A percentile compares a stretch with the other conserved stretches of the same genome.
phyloP scores from a whole-genome alignment of 148 eudicot genomes.

The Rhododendron henanense region DNA sequence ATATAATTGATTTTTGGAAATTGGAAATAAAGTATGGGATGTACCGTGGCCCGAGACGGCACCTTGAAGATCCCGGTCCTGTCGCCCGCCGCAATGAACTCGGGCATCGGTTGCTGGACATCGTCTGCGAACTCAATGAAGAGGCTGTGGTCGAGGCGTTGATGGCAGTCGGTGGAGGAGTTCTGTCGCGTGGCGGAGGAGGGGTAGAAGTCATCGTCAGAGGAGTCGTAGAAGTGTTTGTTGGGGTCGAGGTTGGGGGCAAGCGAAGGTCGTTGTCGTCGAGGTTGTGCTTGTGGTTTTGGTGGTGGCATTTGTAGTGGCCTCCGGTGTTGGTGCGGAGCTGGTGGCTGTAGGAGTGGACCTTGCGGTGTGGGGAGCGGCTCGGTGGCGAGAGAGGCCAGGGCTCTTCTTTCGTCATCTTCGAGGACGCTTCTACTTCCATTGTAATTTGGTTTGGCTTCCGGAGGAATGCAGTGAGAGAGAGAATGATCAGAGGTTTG shows the following conservation, averaged over 20 bases:
- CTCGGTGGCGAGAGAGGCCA: slow-evolving; percentile 24
- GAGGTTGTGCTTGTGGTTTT: slow-evolving; percentile 67
- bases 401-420: slow-evolving; percentile 47
- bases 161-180: neutral
- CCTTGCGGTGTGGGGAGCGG: slow-evolving; percentile 34
- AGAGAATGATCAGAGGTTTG: neutral
- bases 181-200: neutral
- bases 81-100: slow-evolving; percentile 51
- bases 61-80: slow-evolving; percentile 54
- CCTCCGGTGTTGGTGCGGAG: slow-evolving; percentile 41
- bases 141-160: slow-evolving; percentile 22
- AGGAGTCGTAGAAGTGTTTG: slow-evolving; percentile 11
- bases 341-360: slow-evolving; percentile 53
- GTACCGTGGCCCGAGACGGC: slow-evolving; percentile 64
- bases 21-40: slow-evolving; percentile 30
- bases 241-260: neutral
- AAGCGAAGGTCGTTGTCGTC: slow-evolving; percentile 42
- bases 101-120: slow-evolving; percentile 33
- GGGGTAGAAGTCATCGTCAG: slow-evolving; percentile 39
- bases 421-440: slow-evolving; percentile 34
- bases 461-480: neutral
- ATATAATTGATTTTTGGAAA: too few species aligned
- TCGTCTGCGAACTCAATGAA: slow-evolving; percentile 16
- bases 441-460: neutral
- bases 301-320: slow-evolving; percentile 28